Evolutionary conservation across 2,329 filamentous ascomycete genomes (phyloP), one percentile per base, ranked within the genome.

Genomic region (Cadophora gregata): DNA sequence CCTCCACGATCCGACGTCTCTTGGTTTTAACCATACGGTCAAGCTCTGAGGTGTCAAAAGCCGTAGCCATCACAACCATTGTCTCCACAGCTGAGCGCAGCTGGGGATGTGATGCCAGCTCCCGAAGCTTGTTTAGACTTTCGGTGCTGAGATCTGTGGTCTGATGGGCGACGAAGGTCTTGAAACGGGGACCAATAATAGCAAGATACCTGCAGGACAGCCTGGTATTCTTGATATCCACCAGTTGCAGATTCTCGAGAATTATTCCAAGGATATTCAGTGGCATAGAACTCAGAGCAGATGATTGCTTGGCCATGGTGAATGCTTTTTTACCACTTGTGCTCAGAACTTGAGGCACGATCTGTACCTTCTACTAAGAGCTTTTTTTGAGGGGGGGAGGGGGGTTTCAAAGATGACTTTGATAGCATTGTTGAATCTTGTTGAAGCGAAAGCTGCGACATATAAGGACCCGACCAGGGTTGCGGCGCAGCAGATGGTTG

Each of bases 101-200:
- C 24, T 56, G 31, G 14, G 31, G 53, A 38, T 56, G 53, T n/a
- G 53, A 56, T 6, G 53, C 53, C 29, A 56, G 9, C 10, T 56
- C 53, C 12, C 14, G 29, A 14, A 36, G 53, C 4, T 7, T 36
- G 14, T 38, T 29, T 36, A 56, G 53, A 56, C 53, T 56, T 38
- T 56, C 31, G 12, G 38, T n/a, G n/a, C 31, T 25, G 53, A 56
- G 58, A 38, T 60, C 36, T 47, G 58, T 45, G 16, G 58, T 60
- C 36, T 45, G 27, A 27, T 60, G 27, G 36, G 19, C 36, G 16
- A 45, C n/a, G 24, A 60, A 48, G 14, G 21, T 29, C 36, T 29
- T 60, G 24, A 59, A 59, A 10, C 58, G 24, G 10, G 36, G 36
- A 25, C 58, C 58, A 29, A 59, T 38, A 24, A n/a, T 21, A 38